Evolutionary conservation across 306 rosid species (phyloP).

Genomic region (Malus domestica): ASM211411v1 NC_041793.1:33074001-33074500

Average conservation of each 20-base stretch:
- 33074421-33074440: neutral
- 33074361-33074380: neutral
- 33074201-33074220: neutral
- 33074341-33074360: neutral
- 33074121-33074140: neutral
- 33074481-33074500: neutral
- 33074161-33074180: neutral
- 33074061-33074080: neutral
- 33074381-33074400: neutral
- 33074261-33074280: slow-evolving; percentile 3
- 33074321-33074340: neutral
- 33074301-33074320: neutral
- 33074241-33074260: neutral
- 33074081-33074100: neutral
- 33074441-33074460: neutral
- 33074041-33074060: neutral
- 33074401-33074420: neutral
- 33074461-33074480: neutral
- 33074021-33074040: neutral
- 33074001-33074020: neutral
- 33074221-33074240: neutral
- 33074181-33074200: neutral
- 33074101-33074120: neutral
- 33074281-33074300: slow-evolving; percentile 3
- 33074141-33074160: neutral